Evolutionary conservation across 495 filamentous ascomycete genomes (phyloP), one percentile per base, ranked within the genome.

Genomic region (Penicillium soppii): DNA sequence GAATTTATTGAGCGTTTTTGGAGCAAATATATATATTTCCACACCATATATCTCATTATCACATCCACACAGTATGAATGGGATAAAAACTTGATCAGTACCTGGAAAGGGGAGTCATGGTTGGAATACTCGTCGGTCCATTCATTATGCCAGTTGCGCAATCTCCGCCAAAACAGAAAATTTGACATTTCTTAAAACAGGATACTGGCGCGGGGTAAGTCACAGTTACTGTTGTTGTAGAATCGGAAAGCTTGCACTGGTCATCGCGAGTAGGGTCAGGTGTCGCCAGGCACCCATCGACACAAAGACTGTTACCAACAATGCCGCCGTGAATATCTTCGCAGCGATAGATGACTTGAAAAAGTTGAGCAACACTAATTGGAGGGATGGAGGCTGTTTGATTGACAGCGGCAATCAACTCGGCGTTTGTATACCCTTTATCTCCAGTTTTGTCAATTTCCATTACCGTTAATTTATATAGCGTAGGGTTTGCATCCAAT

Each of bases 261-360:
- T 61, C 58, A 44, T 61, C 47, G 13, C 15, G 5, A 12, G 38
- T 45, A 5, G 47, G 9, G 4, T 26, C 41, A n/a, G 30, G 20
- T 12, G 58, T 22, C 7, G 36, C 15, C 3, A 61, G 39, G 35
- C 58, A 61, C 9, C 39, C 43, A 41, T 54, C 47, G 13, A 57
- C 17, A 13, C 58, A 61, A 29, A 54, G 49, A 9, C 38, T 42
- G 22, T 61, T 61, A 6, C 58, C 58, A 7, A 48, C 54, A 9
- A 57, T 40, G 27, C 46, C 47, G 7, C 58, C 58, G 16, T 29
- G 25, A 7, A 61, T 61, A 49, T 61, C 51, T 5, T 48, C 32
- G 26, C 58, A 61, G 20, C 45, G 54, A 32, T 44, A 61, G 29
- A 61, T 35, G 12, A 61, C 58, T 21, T 57, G 51, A 13, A 52